phyloP scores from a whole-genome alignment of 768 basidiomycete species.

The Pleurotus sapidus region DNA sequence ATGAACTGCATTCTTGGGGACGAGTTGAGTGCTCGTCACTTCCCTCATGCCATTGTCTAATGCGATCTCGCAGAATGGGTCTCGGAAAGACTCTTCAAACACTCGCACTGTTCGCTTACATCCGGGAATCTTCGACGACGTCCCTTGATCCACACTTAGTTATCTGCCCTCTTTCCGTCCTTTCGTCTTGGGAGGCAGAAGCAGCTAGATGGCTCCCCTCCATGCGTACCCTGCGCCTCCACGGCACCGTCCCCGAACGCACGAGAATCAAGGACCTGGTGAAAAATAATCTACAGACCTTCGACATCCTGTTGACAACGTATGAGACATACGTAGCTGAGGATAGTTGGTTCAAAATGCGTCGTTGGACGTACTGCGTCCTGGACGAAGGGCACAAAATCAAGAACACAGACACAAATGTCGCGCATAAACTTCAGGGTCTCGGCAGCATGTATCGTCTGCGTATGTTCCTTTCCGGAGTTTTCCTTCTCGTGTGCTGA shows the following conservation, averaged over 20 bases:
- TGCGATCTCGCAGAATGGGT: slow-evolving; percentile 43
- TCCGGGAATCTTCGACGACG: slow-evolving; percentile 51
- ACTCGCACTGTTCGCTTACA: slow-evolving; percentile 63
- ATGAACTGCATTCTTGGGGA: slow-evolving; percentile 76
- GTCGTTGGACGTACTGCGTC: slow-evolving; percentile 55
- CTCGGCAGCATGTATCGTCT: slow-evolving; percentile 57
- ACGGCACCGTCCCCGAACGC: slow-evolving; percentile 54
- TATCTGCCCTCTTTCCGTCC: slow-evolving; percentile 69
- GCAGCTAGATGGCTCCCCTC: slow-evolving; percentile 52
- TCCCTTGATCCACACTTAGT: slow-evolving; percentile 60
- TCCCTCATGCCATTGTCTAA: background rate
- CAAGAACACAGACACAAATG: slow-evolving; percentile 61
- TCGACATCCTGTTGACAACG: slow-evolving; percentile 64
- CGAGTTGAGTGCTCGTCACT: slow-evolving; percentile 35
- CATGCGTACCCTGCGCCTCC: slow-evolving; percentile 55
- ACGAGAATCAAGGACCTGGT: slow-evolving; percentile 47
- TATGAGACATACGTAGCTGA: slow-evolving; percentile 64
- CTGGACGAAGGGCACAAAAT: slow-evolving; percentile 72
- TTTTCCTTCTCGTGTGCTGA: background rate
- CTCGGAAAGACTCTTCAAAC: slow-evolving; percentile 69
- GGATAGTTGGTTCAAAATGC: slow-evolving; percentile 57
- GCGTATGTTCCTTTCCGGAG: slow-evolving; percentile 26
- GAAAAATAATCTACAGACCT: slow-evolving; percentile 32
- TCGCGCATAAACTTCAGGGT: slow-evolving; percentile 51
- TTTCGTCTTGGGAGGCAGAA: slow-evolving; percentile 59